These are phyloP conservation scores for Gautieria morchelliformis DNA, from an alignment of 768 basidiomycete genomes.

Conservation along the genomic window DNA sequence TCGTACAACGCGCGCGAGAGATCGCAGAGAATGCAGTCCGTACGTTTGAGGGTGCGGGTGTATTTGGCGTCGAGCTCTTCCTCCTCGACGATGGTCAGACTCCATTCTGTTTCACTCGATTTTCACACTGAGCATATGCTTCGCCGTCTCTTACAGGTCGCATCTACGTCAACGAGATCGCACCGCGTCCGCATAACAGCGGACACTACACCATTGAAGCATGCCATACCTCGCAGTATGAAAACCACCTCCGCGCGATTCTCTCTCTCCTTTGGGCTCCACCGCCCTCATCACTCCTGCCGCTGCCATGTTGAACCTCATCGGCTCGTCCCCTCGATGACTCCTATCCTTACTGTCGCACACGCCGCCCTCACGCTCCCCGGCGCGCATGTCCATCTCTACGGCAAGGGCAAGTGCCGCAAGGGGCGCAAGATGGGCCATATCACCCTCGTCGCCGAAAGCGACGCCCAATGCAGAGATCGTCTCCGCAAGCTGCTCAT, in stretches of 20 bases:
- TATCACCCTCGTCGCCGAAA: slow-evolving; percentile 77
- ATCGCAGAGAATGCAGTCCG: slow-evolving; percentile 77
- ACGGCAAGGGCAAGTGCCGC: slow-evolving; percentile 86
- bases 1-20: slow-evolving; percentile 50
- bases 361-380: slow-evolving; percentile 55
- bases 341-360: slow-evolving; percentile 46
- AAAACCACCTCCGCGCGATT: slow-evolving; percentile 94
- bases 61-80: slow-evolving; percentile 99
- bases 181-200: slow-evolving; percentile 96
- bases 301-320: slow-evolving; percentile 88
- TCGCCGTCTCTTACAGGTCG: not conserved
- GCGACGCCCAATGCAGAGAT: slow-evolving; percentile 61
- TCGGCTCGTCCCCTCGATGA: slow-evolving; percentile 68
- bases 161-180: slow-evolving; percentile 79
- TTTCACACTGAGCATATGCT: not conserved
- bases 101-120: slow-evolving; percentile 1
- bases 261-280: slow-evolving; percentile 78
- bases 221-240: slow-evolving; percentile 92
- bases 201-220: slow-evolving; percentile 99
- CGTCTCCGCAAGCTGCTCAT: slow-evolving; percentile 69
- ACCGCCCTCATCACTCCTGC: slow-evolving; percentile 81
- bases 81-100: slow-evolving; percentile 70
- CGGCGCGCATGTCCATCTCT: slow-evolving; percentile 80
- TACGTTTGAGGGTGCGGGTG: slow-evolving; percentile 77
- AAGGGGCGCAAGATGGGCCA: slow-evolving; percentile 98